Base-by-base conservation (phyloP, 768 basidiomycete genomes). In the Pluteus cervinus region DNA sequence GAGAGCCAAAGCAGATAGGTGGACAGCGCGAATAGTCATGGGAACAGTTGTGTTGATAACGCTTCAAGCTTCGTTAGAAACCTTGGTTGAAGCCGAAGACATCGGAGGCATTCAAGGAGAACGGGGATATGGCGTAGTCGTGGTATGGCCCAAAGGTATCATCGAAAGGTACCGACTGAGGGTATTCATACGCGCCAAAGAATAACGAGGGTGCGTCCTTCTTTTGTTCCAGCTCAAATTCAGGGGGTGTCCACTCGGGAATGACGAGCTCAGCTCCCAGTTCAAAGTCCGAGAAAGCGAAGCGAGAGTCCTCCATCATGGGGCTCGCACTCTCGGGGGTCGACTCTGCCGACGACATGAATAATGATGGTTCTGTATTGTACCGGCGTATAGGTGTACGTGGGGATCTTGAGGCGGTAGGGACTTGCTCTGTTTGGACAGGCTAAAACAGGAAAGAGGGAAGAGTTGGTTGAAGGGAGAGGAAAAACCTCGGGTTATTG, bases 311-410 rank as follows among this genome's bases (percentile, higher is more conserved):
- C 22, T 69, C 69, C 32, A 73, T 56, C 11, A 61, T 55, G 11
- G 58, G 51, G 36, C 60, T 55, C 8, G 54, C 30, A 4, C 66
- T 39, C 49, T 76, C 75, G 14, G 76, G 75, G 3, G 75, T 72
- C n/a, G 79, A 79, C 46, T 77, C 73, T 30, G 71, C 45, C 7
- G 76, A 79, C 6, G 73, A 75, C n/a, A n/a, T n/a, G n/a, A 62
- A 55, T 8, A 76, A 66, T 5, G 72, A 69, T 45, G 71, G 63
- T 16, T 62, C 65, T 29, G 55, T 51, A 45, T 64, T 62, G 36
- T 61, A 59, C 46, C 59, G 54, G 29, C 65, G 61, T 29, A 57
- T 57, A 15, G 76, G 77, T 23, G 74, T 73, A 45, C 65, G 59
- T 20, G 79, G 75, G 8, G 70, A 61, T 39, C 81, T 64, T 17